A percentile compares a stretch with the other conserved stretches of the same genome.
These are phyloP conservation scores for Onygenales sp. DNA, from an alignment of 2,329 filamentous ascomycete species.

Conservation along the genomic window DNA sequence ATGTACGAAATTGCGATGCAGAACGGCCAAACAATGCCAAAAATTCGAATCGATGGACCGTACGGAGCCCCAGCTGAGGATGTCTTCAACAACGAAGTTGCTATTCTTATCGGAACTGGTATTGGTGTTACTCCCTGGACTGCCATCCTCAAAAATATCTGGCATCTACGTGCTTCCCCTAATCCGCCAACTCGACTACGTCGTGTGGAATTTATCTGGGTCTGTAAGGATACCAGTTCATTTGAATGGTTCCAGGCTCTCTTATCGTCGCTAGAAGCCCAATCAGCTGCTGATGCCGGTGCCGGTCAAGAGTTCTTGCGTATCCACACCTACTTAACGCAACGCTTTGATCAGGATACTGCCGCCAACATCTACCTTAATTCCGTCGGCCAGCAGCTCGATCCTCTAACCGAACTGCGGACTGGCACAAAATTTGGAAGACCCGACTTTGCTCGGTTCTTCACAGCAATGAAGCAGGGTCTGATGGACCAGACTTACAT, in stretches of 20 bases:
- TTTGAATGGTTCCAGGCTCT: slow-evolving; percentile 99
- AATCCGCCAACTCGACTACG: slow-evolving; percentile 83
- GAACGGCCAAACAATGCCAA: slow-evolving; percentile 87
- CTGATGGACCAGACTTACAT: slow-evolving; percentile 81
- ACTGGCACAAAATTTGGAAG: slow-evolving; percentile 89
- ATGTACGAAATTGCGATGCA: slow-evolving; percentile 97
- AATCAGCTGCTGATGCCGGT: slow-evolving; percentile 60
- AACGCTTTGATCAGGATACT: slow-evolving; percentile 83
- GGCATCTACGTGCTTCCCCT: slow-evolving; percentile 83
- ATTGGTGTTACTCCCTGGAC: slow-evolving; percentile 83
- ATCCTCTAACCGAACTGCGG: slow-evolving; percentile 86
- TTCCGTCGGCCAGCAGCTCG: slow-evolving; percentile 75
- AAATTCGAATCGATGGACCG: slow-evolving; percentile 81
- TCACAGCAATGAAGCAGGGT: slow-evolving; percentile 77
- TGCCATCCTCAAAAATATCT: slow-evolving; percentile 92
- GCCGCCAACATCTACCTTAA: slow-evolving; percentile 96
- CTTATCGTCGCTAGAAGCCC: slow-evolving; percentile 78
- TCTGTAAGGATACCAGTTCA: slow-evolving; percentile 87
- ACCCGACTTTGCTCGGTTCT: slow-evolving; percentile 75
- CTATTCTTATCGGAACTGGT: slow-evolving; percentile 69
- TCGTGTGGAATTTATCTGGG: slow-evolving; percentile 97
- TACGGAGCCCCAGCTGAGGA: slow-evolving; percentile 97
- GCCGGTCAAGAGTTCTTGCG: slow-evolving; percentile 68
- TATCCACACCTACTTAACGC: slow-evolving; percentile 96
- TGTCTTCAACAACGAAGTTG: slow-evolving; percentile 85